Percentiles rank a stretch among this genome's conserved stretches.
phyloP scores from a whole-genome alignment of 257 asterid genomes.

The Ilex aquifolium region DNA sequence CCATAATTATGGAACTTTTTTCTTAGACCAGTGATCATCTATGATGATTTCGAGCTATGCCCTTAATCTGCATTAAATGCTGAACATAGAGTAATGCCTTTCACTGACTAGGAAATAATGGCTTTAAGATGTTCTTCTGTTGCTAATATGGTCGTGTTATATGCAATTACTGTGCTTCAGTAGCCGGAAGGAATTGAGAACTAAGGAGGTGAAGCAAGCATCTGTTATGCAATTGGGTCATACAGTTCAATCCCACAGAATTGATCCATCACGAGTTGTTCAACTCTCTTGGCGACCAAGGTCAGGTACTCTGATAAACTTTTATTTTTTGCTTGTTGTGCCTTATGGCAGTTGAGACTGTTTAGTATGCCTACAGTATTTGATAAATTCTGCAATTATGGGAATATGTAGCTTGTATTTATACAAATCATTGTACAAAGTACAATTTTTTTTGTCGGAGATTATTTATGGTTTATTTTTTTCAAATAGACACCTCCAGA shows the following conservation, averaged over 20 bases:
- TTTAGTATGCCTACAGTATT: not conserved
- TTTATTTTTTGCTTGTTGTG: not conserved
- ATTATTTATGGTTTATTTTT: not conserved
- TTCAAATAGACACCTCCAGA: not conserved
- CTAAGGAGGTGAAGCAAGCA: slow-evolving; percentile 37
- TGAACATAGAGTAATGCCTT: slow-evolving; percentile 1
- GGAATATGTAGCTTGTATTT: slow-evolving; percentile 12
- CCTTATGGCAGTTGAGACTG: not conserved
- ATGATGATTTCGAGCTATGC: not conserved
- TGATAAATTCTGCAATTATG: slow-evolving; percentile 2
- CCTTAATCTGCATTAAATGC: not conserved
- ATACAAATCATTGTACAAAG: not conserved
- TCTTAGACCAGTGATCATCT: not conserved
- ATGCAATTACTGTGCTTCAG: slow-evolving; percentile 23
- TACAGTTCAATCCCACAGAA: slow-evolving; percentile 18
- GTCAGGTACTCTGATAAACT: slow-evolving; percentile 58
- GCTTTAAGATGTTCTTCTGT: slow-evolving; percentile 3
- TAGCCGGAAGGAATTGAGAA: slow-evolving; percentile 45
- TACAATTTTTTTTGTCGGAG: not conserved
- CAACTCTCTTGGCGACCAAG: slow-evolving; percentile 89
- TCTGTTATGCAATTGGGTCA: slow-evolving; percentile 17
- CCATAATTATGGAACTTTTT: not conserved
- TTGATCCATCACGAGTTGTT: slow-evolving; percentile 60
- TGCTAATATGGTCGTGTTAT: not conserved
- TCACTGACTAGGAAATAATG: slow-evolving; percentile 5